Evolutionary conservation across 768 basidiomycete species (phyloP).

Genomic region (Phlebiopsis gigantea): DNA sequence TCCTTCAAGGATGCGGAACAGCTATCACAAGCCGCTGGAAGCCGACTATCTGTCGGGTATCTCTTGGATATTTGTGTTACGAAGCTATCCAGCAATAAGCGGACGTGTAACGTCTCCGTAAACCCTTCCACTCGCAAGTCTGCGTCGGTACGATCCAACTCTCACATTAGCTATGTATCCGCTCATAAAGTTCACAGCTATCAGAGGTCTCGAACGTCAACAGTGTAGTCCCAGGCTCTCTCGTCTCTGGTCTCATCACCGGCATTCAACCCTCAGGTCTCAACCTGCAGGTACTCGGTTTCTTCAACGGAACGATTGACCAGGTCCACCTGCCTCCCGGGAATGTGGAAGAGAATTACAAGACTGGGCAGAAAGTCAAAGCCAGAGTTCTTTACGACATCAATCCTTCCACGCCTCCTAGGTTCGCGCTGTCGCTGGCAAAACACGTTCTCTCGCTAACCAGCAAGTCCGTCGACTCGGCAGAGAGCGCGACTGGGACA

Average conservation of each 20-base stretch:
- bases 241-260: conserved; percentile 81
- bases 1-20: conserved; percentile 57
- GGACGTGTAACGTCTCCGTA: conserved; percentile 67
- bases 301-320: conserved; percentile 89
- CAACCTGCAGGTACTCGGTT: conserved; percentile 85
- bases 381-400: conserved; percentile 82
- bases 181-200: conserved; percentile 36
- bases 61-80: conserved; percentile 63
- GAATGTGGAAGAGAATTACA: conserved; percentile 38
- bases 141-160: conserved; percentile 43
- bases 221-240: conserved; percentile 80
- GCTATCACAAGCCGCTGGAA: conserved; percentile 31
- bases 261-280: conserved; percentile 68
- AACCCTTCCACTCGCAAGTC: conserved; percentile 44
- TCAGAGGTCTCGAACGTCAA: conserved; percentile 74
- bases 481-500: conserved; percentile 20
- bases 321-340: conserved; percentile 63
- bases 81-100: conserved; percentile 68
- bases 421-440: conserved; percentile 75
- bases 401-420: conserved; percentile 61
- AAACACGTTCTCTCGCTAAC: conserved; percentile 64
- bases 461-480: conserved; percentile 29
- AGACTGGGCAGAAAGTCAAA: conserved; percentile 72
- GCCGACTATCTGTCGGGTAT: conserved; percentile 54
- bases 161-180: background rate